phyloP scores from a whole-genome alignment of 1,139 yeast genomes.

The Suhomyces terraborum region DNA sequence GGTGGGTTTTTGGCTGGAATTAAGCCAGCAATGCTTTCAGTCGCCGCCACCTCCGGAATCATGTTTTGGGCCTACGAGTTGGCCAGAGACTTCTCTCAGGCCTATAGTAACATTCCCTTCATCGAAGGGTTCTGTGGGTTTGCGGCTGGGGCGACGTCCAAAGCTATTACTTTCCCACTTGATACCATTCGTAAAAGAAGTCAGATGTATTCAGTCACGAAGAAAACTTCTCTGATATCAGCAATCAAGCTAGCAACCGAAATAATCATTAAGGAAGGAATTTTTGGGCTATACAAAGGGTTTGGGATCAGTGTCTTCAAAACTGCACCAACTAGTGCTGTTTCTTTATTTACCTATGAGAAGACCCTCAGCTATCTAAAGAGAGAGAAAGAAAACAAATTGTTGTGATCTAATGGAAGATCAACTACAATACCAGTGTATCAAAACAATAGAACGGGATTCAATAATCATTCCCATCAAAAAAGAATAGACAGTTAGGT shows the following conservation, averaged over 20 bases:
- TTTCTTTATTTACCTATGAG: constrained; percentile 76
- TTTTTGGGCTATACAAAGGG: constrained; percentile 73
- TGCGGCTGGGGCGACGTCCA: constrained; percentile 74
- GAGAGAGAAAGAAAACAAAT: neutral
- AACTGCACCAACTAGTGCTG: constrained; percentile 81
- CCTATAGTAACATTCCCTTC: constrained; percentile 38
- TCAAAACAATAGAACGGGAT: too few species aligned
- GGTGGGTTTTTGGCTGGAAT: constrained; percentile 66
- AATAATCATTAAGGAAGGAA: constrained; percentile 58
- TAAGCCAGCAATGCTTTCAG: constrained; percentile 60
- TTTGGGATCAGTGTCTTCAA: constrained; percentile 66
- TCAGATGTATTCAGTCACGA: constrained; percentile 55
- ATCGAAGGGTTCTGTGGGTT: constrained; percentile 72
- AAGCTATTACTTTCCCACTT: constrained; percentile 76
- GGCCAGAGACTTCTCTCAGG: constrained; percentile 35
- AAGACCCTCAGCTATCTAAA: constrained; percentile 20
- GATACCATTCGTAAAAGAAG: constrained; percentile 80
- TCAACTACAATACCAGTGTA: too few species aligned
- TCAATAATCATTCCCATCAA: too few species aligned
- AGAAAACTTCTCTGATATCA: constrained; percentile 14
- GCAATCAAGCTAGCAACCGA: constrained; percentile 30
- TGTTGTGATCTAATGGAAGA: neutral
- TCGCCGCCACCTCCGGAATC: constrained; percentile 66
- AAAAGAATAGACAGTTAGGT: too few species aligned
- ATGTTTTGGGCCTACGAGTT: constrained; percentile 69